Conservation (phyloP, 2,329 filamentous ascomycete species). For the Colletotrichum sp. region DNA sequence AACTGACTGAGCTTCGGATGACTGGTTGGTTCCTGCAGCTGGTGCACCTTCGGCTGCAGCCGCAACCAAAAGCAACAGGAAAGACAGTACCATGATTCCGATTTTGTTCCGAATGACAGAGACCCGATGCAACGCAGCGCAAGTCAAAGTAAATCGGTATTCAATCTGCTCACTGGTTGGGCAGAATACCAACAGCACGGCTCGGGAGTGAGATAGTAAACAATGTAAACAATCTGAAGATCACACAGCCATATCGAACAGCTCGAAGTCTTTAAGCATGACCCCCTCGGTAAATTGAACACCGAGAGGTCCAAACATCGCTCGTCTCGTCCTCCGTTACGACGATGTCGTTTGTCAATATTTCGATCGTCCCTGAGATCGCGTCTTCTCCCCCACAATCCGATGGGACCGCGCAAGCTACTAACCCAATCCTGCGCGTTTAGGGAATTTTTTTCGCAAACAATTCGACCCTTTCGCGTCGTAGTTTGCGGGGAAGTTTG, state of each 20-base stretch:
- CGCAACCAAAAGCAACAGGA: neutral
- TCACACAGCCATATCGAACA: neutral
- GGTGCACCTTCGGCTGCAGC: neutral
- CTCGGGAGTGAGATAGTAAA: neutral
- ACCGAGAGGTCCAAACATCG: neutral
- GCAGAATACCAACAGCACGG: neutral
- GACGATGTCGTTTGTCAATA: neutral
- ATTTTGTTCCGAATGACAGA: neutral
- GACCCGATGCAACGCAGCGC: neutral
- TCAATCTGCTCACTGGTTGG: neutral
- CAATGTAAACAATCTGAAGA: neutral
- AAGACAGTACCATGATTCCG: neutral
- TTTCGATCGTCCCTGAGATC: neutral
- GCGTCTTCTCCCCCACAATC: neutral
- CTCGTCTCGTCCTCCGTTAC: neutral
- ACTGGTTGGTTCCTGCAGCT: neutral
- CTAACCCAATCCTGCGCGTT: neutral
- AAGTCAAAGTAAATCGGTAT: neutral
- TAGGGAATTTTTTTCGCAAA: neutral
- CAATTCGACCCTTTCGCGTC: neutral
- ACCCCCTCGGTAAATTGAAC: neutral
- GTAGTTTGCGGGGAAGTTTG: neutral
- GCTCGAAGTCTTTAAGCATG: neutral
- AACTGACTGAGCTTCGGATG: neutral
- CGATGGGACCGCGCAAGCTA: neutral